Conservation (phyloP, 2,329 filamentous ascomycete species). For the Diaporthe caulivora region DNA sequence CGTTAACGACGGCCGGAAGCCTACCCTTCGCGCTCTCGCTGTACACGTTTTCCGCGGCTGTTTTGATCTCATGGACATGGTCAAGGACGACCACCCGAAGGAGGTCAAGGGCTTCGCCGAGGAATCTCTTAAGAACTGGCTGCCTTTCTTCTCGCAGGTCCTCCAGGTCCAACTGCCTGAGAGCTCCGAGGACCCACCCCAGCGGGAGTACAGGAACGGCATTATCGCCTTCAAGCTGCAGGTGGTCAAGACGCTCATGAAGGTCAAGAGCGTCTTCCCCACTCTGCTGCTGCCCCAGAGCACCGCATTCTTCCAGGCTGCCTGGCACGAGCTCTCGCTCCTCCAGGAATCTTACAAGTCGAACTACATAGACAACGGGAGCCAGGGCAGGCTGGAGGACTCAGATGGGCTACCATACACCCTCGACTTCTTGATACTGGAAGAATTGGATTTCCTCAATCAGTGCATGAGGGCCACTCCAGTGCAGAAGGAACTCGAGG, state of each 20-base stretch:
- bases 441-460: constrained; percentile 96
- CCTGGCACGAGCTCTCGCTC: constrained; percentile 87
- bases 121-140: constrained; percentile 85
- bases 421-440: constrained; percentile 90
- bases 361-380: constrained; percentile 87
- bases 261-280: constrained; percentile 87
- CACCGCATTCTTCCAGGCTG: constrained; percentile 83
- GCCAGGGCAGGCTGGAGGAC: constrained; percentile 90
- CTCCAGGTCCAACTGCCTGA: constrained; percentile 83
- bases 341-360: constrained; percentile 81
- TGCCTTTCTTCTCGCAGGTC: constrained; percentile 86
- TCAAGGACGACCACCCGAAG: constrained; percentile 90
- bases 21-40: constrained; percentile 83
- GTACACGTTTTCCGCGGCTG: constrained; percentile 91
- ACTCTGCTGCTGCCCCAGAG: constrained; percentile 86
- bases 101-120: constrained; percentile 92
- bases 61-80: constrained; percentile 96
- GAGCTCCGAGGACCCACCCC: constrained; percentile 63
- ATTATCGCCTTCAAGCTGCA: constrained; percentile 90
- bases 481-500: constrained; percentile 89
- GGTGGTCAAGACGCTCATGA: constrained; percentile 92
- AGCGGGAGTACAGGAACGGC: constrained; percentile 81
- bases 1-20: constrained; percentile 78
- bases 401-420: constrained; percentile 93
- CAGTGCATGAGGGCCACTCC: constrained; percentile 89